Evolutionary conservation across 257 asterid species (phyloP), one percentile per base, ranked within the genome.

Genomic region (Leptodermis oblonga): DNA sequence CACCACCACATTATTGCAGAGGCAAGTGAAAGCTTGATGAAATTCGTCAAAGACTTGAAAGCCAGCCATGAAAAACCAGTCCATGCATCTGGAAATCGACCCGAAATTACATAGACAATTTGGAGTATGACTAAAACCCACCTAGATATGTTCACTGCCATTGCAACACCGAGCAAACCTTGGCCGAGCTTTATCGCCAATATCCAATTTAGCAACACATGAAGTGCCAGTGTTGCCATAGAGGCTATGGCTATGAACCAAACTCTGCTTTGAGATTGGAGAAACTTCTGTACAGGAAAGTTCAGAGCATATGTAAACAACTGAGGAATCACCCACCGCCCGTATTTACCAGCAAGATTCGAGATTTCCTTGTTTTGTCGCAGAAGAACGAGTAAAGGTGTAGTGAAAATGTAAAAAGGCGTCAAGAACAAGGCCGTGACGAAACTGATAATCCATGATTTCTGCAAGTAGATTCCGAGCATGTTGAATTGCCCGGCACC

Each of bases 1-100:
- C n/a, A 90, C 98, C 97, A 92, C 18, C 88, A 60, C 98, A 90
- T 92, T 73, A 90, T 20, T 33, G 98, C 97, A 4, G 98, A 92
- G 20, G 97, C 88, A 69, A 92, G 79, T 3, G 98, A 92, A 68
- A 92, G 54, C 80, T 85, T 92, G 65, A 90, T 71, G 59, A 92
- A 92, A 62, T 85, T 68, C 51, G 58, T 23, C 30, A 92, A 87
- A 7, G 89, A 79, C 33, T 77, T 82, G 58, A 92, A 90, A 0
- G 98, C 97, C 28, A 70, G 62, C 30, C 62, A 14, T 34, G 98
- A 86, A 78, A 90, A 78, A 13, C 97, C 97, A 26, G 91, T 90
- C 98, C 98, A 92, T 0, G 95, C 74, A 14, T 90, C 88, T 0
- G 93, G 92, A 39, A 86, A 90, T 60, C 48, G 83, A 1, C 97